These are phyloP conservation scores for Podila minutissima DNA, from an alignment of 192 early-diverging fungal genomes.

Conservation along the genomic window DNA sequence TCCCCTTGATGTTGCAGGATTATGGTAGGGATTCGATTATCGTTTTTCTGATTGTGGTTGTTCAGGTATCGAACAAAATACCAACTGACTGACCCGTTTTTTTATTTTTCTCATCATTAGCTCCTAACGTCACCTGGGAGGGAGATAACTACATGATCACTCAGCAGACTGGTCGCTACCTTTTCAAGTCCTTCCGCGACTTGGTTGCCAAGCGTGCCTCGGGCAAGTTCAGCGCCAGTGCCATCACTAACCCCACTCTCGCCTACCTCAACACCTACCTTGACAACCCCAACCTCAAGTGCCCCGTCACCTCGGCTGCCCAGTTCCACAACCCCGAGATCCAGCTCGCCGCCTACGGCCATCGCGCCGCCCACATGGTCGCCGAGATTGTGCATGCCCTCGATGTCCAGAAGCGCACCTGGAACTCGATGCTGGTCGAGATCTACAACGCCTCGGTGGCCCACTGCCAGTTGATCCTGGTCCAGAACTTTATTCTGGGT, in stretches of 20 bases:
- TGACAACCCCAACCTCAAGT: constrained; percentile 67
- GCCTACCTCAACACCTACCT: constrained; percentile 60
- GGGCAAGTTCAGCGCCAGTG: constrained; percentile 56
- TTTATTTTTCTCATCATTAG: background rate
- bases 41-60: background rate
- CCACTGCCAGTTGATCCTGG: constrained; percentile 81
- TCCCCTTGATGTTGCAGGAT: constrained; percentile 74
- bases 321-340: constrained; percentile 69
- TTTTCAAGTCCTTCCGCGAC: constrained; percentile 74
- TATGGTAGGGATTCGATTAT: constrained; percentile 37
- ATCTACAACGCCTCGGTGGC: constrained; percentile 78
- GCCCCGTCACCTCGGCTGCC: constrained; percentile 58
- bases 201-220: constrained; percentile 59
- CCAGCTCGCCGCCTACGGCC: constrained; percentile 78
- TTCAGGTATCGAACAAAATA: too few relatives aligned
- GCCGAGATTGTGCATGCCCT: constrained; percentile 70
- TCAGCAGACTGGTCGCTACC: constrained; percentile 86
- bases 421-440: constrained; percentile 82
- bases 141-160: constrained; percentile 89
- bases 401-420: constrained; percentile 67
- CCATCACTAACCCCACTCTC: constrained; percentile 48
- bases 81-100: too few relatives aligned
- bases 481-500: constrained; percentile 76
- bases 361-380: constrained; percentile 75
- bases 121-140: constrained; percentile 84